Evolutionary conservation across 495 filamentous ascomycete species (phyloP).

Genomic region (Penicillium desertorum): DNA sequence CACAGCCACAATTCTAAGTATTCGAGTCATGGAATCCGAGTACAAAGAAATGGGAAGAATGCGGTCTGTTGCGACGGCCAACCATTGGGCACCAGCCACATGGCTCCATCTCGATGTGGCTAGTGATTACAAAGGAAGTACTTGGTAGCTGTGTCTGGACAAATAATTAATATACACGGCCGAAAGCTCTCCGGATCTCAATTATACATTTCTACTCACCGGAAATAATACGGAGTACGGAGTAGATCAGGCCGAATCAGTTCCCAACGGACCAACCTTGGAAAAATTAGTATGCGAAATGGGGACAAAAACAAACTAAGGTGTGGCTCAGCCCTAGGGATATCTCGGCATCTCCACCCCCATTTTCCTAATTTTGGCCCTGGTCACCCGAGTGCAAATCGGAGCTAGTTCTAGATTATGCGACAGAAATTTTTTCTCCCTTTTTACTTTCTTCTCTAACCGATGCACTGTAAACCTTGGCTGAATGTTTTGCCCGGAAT

Average conservation of each 20-base stretch:
- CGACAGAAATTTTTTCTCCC: background rate
- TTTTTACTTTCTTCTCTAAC: background rate
- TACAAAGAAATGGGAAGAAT: background rate
- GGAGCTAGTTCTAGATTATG: constrained; percentile 14
- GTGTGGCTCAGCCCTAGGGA: constrained; percentile 32
- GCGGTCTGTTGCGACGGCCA: constrained; percentile 2
- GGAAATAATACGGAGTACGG: background rate
- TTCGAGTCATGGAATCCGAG: background rate
- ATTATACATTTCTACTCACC: constrained; percentile 4
- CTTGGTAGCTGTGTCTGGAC: too few species aligned
- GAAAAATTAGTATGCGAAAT: background rate
- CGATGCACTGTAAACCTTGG: constrained; percentile 5
- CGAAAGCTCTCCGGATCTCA: background rate
- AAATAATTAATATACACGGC: background rate
- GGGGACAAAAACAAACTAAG: constrained; percentile 10
- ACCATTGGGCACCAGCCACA: constrained; percentile 9
- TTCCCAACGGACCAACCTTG: constrained; percentile 1
- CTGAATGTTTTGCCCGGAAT: background rate
- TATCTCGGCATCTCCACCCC: constrained; percentile 12
- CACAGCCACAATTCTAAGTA: constrained; percentile 10
- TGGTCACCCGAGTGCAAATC: constrained; percentile 13
- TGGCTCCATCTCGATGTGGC: constrained; percentile 6
- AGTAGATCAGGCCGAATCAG: constrained; percentile 2
- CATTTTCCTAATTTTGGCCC: constrained; percentile 20
- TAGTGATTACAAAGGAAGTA: background rate